phyloP scores from a whole-genome alignment of 1,284 basidiomycete species.

The Ganoderma lucidum region DNA sequence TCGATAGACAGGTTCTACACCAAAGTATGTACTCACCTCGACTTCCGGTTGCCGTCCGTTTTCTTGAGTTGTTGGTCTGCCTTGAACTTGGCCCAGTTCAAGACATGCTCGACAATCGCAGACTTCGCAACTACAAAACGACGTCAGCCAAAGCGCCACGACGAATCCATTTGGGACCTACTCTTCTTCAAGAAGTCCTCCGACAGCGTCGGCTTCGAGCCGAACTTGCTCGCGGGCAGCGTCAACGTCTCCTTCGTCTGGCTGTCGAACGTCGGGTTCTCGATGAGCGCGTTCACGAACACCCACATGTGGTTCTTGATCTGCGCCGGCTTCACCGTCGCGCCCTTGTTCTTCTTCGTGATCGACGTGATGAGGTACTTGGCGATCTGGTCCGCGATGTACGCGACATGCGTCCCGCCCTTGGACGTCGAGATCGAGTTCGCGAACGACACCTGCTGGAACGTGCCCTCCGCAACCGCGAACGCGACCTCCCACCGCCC shows the following conservation, averaged over 20 bases:
- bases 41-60: constrained; percentile 95
- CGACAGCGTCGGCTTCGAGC: constrained; percentile 82
- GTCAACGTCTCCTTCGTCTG: constrained; percentile 99
- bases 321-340: constrained; percentile 91
- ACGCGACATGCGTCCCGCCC: constrained; percentile 94
- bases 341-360: constrained; percentile 96
- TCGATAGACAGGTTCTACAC: not conserved
- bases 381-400: constrained; percentile 90
- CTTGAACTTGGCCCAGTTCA: constrained; percentile 97
- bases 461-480: constrained; percentile 90
- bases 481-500: constrained; percentile 97
- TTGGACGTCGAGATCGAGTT: constrained; percentile 98
- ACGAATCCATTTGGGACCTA: constrained; percentile 44
- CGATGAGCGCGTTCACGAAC: constrained; percentile 96
- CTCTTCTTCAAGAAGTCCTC: constrained; percentile 98
- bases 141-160: not conserved
- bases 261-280: constrained; percentile 99
- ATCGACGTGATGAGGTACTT: constrained; percentile 85
- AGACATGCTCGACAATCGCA: constrained; percentile 90
- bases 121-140: constrained; percentile 80
- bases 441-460: constrained; percentile 96
- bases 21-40: constrained; percentile 59
- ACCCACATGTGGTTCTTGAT: constrained; percentile 99
- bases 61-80: constrained; percentile 97
- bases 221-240: constrained; percentile 89